Conservation (phyloP, 2,329 filamentous ascomycete genomes). For the Leptographium wingfieldii region DNA sequence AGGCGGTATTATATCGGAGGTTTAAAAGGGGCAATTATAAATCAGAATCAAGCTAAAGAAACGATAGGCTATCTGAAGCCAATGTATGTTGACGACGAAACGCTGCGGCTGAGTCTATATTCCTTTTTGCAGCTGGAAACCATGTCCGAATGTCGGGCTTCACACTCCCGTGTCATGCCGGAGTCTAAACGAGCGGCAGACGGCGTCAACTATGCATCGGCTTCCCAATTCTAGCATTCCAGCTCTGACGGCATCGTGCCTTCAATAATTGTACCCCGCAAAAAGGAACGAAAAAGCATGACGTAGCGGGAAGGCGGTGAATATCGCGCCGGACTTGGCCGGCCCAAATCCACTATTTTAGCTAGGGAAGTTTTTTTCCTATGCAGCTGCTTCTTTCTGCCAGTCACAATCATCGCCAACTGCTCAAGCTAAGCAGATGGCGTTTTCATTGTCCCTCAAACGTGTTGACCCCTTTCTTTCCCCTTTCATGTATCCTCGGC, state of each 20-base stretch:
- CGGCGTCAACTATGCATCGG: not conserved
- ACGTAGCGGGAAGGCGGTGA: constrained; percentile 4
- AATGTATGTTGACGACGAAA: not conserved
- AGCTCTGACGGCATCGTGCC: not conserved
- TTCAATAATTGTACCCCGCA: not conserved
- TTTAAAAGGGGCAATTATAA: not conserved
- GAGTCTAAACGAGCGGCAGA: not conserved
- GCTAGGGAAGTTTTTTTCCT: not conserved
- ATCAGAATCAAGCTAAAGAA: not conserved
- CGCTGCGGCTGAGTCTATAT: not conserved
- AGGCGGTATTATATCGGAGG: not conserved
- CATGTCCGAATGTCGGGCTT: not conserved
- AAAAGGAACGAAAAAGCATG: not conserved
- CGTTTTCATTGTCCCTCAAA: not conserved
- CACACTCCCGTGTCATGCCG: not conserved
- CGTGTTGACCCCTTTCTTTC: not conserved
- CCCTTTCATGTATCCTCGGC: not conserved
- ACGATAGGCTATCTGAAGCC: not conserved
- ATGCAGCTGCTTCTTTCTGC: constrained; percentile 1
- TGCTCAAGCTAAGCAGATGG: not conserved
- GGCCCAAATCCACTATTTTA: not conserved
- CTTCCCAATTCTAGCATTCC: not conserved
- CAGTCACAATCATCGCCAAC: not conserved
- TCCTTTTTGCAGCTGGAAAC: not conserved
- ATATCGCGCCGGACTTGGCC: not conserved